A percentile compares a stretch with the other conserved stretches of the same genome.
Evolutionary conservation across 208 protist genomes (phyloP).

Genomic region (Vickermania spadyakhi): DNA sequence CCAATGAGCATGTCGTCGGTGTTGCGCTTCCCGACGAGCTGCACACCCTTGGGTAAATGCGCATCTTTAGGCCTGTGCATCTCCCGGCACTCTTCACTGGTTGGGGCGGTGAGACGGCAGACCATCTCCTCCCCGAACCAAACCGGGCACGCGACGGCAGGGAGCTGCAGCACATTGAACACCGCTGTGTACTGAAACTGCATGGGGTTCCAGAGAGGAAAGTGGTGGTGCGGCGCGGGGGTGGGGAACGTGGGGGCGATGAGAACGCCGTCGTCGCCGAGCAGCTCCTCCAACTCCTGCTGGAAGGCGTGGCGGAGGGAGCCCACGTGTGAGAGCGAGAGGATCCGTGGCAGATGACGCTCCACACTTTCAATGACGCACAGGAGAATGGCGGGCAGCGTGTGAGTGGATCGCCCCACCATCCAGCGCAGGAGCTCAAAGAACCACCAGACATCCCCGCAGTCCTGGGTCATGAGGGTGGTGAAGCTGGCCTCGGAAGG

Average conservation of each 20-base stretch:
- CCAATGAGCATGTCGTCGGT: constrained; percentile 68
- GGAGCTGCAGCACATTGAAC: constrained; percentile 82
- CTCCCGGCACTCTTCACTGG: constrained; percentile 7
- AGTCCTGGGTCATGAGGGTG: constrained; percentile 41
- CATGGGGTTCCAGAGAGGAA: constrained; percentile 51
- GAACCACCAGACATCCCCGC: constrained; percentile 31
- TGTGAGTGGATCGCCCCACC: constrained; percentile 61
- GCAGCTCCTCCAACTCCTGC: constrained; percentile 43
- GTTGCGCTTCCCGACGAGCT: constrained; percentile 50
- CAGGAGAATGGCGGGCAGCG: constrained; percentile 56
- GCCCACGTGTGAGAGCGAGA: constrained; percentile 21
- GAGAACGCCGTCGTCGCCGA: constrained; percentile 60
- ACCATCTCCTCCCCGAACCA: constrained; percentile 33
- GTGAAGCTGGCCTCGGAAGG: constrained; percentile 51
- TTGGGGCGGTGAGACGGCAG: constrained; percentile 9
- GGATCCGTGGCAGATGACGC: constrained; percentile 26
- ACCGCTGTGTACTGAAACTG: constrained; percentile 83
- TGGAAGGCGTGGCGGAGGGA: constrained; percentile 32
- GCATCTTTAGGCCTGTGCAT: constrained; percentile 12
- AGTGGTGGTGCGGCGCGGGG: constrained; percentile 63
- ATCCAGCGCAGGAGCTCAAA: constrained; percentile 48
- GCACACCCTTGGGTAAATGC: constrained; percentile 79
- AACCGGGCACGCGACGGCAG: constrained; percentile 57
- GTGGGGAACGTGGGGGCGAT: constrained; percentile 63
- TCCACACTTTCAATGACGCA: constrained; percentile 54